Evolutionary conservation across 2,329 filamentous ascomycete genomes (phyloP), one percentile per base, ranked within the genome.

Genomic region (Phaeophleospora eucalypticola): DNA sequence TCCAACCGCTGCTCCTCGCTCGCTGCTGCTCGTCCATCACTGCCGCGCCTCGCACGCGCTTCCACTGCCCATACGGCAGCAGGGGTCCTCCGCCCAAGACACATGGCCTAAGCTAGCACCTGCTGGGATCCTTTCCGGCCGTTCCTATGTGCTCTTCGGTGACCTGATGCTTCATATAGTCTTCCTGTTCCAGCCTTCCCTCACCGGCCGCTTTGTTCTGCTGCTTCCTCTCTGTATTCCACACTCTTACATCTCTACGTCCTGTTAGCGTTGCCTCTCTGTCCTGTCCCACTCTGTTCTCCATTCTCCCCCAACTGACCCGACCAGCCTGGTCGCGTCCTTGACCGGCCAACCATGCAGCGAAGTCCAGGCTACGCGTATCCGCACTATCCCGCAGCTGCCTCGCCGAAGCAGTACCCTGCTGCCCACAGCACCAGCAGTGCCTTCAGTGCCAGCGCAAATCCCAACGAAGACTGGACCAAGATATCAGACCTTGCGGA

Each of bases 401-500:
- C 66, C 63, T 63, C 71, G 49, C 76, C 83, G 42, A 81, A 85
- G 67, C 61, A 65, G 20, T 84, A 88, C 65, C 84, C 85, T 61
- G 77, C 81, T 34, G 78, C 74, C 55, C 83, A 89, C 65, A 84
- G 84, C 66, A 94, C 87, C 52, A 95, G 89, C 74, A 95, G 89
- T 72, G 91, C 91, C 60, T 95, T 95, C 76, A 94, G 88, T 72
- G 86, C 86, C 62, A 94, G 89, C 55, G 91, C 90, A 61, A 94
- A 95, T 68, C 87, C 91, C 45, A 90, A 96, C 65, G 91, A 97
- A 73, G 91, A 97, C 74, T 97, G 91, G 91, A 96, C 91, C 66
- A 95, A 96, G 81, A 95, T 97, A 68, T 95, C 91, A 48, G 91
- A 97, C 70, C 83, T 97, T 50, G 91, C 90, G 42, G 91, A 97